phyloP scores from a whole-genome alignment of 495 filamentous ascomycete species.

The Thermochaetoides thermophila region DNA sequence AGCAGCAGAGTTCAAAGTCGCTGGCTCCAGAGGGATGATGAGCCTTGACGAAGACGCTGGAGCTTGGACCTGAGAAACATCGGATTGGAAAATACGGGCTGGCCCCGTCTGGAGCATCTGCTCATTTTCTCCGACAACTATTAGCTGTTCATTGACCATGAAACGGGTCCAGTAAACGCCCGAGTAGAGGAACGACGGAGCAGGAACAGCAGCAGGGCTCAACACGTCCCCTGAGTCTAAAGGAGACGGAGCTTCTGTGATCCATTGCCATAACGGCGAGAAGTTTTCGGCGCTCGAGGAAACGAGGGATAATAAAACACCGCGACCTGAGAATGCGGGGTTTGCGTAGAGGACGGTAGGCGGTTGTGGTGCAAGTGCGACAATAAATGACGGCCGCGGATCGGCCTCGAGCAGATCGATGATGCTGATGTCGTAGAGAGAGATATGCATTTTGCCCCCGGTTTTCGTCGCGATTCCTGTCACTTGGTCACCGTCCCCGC shows the following conservation, averaged over 20 bases:
- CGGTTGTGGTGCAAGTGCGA: conserved; percentile 15
- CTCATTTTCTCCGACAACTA: conserved; percentile 27
- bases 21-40: conserved; percentile 6
- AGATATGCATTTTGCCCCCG: too few relatives aligned
- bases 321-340: conserved; percentile 13
- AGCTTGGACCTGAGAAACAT: not conserved
- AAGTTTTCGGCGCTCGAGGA: conserved; percentile 7
- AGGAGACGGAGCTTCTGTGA: conserved; percentile 3
- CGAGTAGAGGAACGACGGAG: conserved; percentile 14
- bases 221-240: not conserved
- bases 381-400: conserved; percentile 26
- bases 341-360: conserved; percentile 22
- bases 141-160: conserved; percentile 19
- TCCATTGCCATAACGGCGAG: conserved; percentile 20
- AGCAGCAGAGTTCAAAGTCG: not conserved
- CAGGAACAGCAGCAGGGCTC: not conserved
- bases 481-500: too few relatives aligned
- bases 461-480: too few relatives aligned
- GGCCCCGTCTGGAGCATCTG: conserved; percentile 5
- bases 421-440: conserved; percentile 15
- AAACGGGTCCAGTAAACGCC: conserved; percentile 25
- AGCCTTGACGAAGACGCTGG: conserved; percentile 4
- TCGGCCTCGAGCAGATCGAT: conserved; percentile 27
- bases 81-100: conserved; percentile 9
- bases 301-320: conserved; percentile 10